phyloP scores from a whole-genome alignment of 345 rosid genomes.

The Passiflora organensis region DNA sequence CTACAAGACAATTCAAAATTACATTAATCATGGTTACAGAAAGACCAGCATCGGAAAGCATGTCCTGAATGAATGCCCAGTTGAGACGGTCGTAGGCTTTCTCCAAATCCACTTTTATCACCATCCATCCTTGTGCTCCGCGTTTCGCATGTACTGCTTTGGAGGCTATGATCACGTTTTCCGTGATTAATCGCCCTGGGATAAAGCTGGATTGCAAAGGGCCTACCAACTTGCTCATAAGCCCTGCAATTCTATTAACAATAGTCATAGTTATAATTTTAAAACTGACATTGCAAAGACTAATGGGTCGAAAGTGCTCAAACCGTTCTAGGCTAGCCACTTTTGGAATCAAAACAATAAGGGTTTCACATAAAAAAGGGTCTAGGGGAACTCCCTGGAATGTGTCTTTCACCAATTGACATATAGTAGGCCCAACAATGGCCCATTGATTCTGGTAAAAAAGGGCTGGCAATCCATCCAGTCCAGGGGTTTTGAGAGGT shows the following conservation, averaged over 20 bases:
- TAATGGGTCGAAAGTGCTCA: neutral
- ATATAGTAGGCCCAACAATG: neutral
- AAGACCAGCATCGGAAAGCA: neutral
- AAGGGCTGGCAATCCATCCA: neutral
- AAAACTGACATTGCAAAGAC: neutral
- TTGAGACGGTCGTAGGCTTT: neutral
- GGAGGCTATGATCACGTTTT: neutral
- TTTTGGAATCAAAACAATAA: neutral
- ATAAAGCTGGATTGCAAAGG: neutral
- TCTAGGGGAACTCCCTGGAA: neutral
- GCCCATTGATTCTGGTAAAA: neutral
- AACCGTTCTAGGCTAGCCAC: neutral
- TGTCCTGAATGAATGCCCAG: neutral
- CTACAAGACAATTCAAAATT: neutral
- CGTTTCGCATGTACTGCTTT: neutral
- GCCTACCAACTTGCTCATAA: neutral
- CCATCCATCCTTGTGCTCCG: neutral
- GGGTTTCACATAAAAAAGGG: neutral
- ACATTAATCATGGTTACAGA: neutral
- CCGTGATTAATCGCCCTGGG: neutral
- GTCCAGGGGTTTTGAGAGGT: conserved; percentile 2
- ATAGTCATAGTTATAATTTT: neutral
- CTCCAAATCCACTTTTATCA: neutral
- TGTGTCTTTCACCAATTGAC: neutral
- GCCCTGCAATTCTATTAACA: neutral